Percentiles rank a stretch among this genome's conserved stretches.
Evolutionary conservation across 2,329 filamentous ascomycete species (phyloP).

Genomic region (Cytospora mali): DNA sequence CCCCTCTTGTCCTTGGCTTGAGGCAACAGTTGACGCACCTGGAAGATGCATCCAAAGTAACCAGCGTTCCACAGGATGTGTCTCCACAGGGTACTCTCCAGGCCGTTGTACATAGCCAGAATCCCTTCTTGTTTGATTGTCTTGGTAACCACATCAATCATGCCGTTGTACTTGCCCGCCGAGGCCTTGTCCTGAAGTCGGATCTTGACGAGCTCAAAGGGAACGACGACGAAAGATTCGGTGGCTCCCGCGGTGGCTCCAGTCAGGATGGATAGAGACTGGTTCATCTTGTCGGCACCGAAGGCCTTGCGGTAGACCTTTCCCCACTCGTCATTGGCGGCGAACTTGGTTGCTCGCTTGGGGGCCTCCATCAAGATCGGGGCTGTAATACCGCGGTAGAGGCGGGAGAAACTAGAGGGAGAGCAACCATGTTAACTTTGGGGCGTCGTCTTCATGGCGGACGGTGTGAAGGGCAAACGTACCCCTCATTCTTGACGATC

Average conservation of each 20-base stretch:
- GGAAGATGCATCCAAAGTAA: constrained; percentile 98
- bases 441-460: not conserved
- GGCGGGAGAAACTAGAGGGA: constrained; percentile 69
- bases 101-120: constrained; percentile 91
- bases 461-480: too few species aligned
- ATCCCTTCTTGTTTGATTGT: constrained; percentile 82
- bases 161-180: constrained; percentile 82
- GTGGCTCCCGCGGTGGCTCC: constrained; percentile 94
- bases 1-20: constrained; percentile 76
- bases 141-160: constrained; percentile 78
- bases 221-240: constrained; percentile 94
- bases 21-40: constrained; percentile 84
- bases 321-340: constrained; percentile 98
- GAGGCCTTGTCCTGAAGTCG: constrained; percentile 94
- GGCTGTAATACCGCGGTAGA: constrained; percentile 94
- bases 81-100: constrained; percentile 96
- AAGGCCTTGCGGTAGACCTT: constrained; percentile 89
- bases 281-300: constrained; percentile 83
- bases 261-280: constrained; percentile 87
- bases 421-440: not conserved
- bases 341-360: constrained; percentile 97
- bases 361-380: constrained; percentile 90
- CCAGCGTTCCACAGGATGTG: constrained; percentile 83
- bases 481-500: constrained; percentile 96
- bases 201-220: constrained; percentile 98